Evolutionary conservation across 164 flowering plant genomes (phyloP), one percentile per base, ranked within the genome.

Genomic region (Aristolochia californica): DNA sequence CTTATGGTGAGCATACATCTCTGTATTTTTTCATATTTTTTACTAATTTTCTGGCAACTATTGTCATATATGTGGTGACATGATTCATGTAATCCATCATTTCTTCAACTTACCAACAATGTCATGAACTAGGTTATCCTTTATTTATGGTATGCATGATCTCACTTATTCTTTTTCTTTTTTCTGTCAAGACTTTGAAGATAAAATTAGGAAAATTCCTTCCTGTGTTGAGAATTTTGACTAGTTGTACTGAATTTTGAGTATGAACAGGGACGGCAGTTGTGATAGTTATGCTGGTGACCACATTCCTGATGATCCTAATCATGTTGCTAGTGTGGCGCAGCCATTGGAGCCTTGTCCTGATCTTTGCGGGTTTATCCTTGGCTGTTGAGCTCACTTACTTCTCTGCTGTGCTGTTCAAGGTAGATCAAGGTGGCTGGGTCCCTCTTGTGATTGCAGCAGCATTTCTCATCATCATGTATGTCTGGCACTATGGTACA

Each of bases 361-460:
- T 86, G 34, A 60, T 84, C 59, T 94, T 80, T 66, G 74, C 81
- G 2, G 70, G 20, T 38, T 65, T 83, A 18, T 91, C 95, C 15
- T 64, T 83, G 50, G 38, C 74, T 12, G 91, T 91, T 28, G 98
- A 91, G 58, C 67, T 77, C 30, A 72, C 82, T 0, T 91, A 88
- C 66, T 71, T 91, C 63, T 81, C 86, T n/a, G 83, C 96, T 0
- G 88, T 87, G 28, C 80, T 94, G 50, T 74, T 82, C 65, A 94
- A 94, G 74, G 56, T 94, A n/a, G 79, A 82, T 56, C 97, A 94
- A 79, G 99, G 99, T 44, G 99, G 99, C 0, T 90, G 97, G 97
- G 97, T 86, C 49, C 97, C 99, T 0, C 93, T 94, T 11, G 97
- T 80, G 30, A 88, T 90, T 21, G 85, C 99, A 15, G 87, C 81